Conservation (phyloP, 208 protist species). For the Blechomonas ayalai region DNA sequence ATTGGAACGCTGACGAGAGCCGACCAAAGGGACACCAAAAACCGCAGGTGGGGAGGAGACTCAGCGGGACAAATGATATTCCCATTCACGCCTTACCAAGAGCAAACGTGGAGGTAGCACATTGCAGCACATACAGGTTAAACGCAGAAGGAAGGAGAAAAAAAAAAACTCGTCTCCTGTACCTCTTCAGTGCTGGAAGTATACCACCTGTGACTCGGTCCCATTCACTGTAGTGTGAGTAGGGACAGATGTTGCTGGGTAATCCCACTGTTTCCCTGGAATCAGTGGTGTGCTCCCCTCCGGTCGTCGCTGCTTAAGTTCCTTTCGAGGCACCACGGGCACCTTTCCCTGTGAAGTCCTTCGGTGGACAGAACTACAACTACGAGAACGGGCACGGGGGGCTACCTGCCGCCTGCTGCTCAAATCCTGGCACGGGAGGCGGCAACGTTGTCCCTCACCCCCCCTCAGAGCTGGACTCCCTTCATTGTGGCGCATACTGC, state of each 20-base stretch:
- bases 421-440: no score
- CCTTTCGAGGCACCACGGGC: neutral
- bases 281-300: no score
- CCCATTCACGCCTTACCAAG: neutral
- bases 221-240: neutral
- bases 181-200: conserved; percentile 59
- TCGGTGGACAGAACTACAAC: no score
- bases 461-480: conserved; percentile 4
- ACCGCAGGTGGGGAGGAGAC: no score
- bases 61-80: no score
- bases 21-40: conserved; percentile 5
- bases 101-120: conserved; percentile 3
- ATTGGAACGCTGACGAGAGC: neutral
- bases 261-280: no score
- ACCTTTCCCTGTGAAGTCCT: no score
- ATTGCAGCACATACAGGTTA: neutral
- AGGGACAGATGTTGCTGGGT: no score
- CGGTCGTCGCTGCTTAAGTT: conserved; percentile 1
- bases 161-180: no score
- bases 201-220: conserved; percentile 72
- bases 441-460: conserved; percentile 1
- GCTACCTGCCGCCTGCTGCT: no score
- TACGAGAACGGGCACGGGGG: no score
- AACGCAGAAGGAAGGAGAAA: no score
- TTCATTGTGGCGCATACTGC: conserved; percentile 3